phyloP scores from a whole-genome alignment of 495 filamentous ascomycete species.

The Penicillium herquei region DNA sequence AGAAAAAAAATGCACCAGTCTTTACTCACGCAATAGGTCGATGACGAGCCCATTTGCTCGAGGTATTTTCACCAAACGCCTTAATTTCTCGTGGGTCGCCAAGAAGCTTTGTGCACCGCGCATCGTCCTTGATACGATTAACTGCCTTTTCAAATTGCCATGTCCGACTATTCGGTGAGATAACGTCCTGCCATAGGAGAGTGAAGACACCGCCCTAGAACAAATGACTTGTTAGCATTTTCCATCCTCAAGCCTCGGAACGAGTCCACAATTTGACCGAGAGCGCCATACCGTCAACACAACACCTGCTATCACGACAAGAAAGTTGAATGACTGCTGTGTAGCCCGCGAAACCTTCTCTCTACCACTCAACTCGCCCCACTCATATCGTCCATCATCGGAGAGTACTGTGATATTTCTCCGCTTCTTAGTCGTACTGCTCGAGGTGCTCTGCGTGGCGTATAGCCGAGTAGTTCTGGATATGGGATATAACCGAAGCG shows the following conservation, averaged over 20 bases:
- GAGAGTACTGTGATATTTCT: constrained; percentile 76
- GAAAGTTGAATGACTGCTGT: constrained; percentile 86
- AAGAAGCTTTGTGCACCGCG: constrained; percentile 68
- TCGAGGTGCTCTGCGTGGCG: constrained; percentile 52
- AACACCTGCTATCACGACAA: constrained; percentile 71
- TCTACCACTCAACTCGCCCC: constrained; percentile 66
- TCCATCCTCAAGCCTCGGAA: background rate
- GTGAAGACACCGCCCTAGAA: constrained; percentile 69
- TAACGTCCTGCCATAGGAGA: constrained; percentile 81
- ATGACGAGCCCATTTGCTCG: constrained; percentile 79
- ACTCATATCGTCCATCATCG: constrained; percentile 77
- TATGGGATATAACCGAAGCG: constrained; percentile 18
- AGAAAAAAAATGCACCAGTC: background rate
- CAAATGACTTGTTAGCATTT: background rate
- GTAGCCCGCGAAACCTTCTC: constrained; percentile 87
- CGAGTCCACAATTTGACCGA: background rate
- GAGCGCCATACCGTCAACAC: constrained; percentile 58
- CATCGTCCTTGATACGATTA: constrained; percentile 70
- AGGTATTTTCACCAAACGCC: constrained; percentile 81
- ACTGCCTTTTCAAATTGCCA: constrained; percentile 88
- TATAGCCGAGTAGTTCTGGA: constrained; percentile 39
- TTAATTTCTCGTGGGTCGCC: constrained; percentile 73
- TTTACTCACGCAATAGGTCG: constrained; percentile 75
- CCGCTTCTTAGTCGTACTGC: constrained; percentile 38
- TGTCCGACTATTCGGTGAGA: constrained; percentile 80